phyloP scores from a whole-genome alignment of 805 yeast genomes.

The Candida lessepsii region DNA sequence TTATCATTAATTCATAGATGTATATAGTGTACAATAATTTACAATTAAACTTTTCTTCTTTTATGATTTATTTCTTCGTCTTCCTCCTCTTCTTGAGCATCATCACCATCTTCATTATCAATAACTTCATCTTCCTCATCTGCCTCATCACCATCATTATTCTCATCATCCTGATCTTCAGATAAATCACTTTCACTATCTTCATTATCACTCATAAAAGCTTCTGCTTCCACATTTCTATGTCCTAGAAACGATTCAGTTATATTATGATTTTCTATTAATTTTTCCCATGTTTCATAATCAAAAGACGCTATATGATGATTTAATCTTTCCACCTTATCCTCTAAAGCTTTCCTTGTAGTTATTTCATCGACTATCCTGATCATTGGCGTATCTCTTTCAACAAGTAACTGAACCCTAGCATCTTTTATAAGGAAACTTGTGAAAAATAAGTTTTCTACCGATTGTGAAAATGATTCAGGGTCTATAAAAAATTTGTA shows the following conservation, averaged over 20 bases:
- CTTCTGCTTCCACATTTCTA: slow-evolving; percentile 32
- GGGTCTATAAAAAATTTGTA: slow-evolving; percentile 75
- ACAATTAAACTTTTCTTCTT: slow-evolving; percentile 4
- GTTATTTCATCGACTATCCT: slow-evolving; percentile 23
- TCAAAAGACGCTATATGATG: slow-evolving; percentile 78
- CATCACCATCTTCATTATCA: slow-evolving; percentile 1
- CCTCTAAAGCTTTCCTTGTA: slow-evolving; percentile 12
- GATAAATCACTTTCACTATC: slow-evolving; percentile 2
- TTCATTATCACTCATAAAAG: slow-evolving; percentile 13
- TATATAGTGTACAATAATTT: slow-evolving; percentile 9
- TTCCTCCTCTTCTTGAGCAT: neutral
- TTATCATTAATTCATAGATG: neutral
- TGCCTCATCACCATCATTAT: neutral
- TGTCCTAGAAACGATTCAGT: slow-evolving; percentile 52
- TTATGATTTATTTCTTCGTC: slow-evolving; percentile 1
- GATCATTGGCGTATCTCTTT: slow-evolving; percentile 39
- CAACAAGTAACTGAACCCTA: slow-evolving; percentile 46
- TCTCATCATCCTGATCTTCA: slow-evolving; percentile 4
- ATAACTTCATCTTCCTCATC: slow-evolving; percentile 1
- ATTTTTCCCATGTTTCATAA: slow-evolving; percentile 58
- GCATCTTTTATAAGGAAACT: slow-evolving; percentile 81
- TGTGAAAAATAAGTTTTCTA: slow-evolving; percentile 80
- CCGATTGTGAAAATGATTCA: slow-evolving; percentile 67
- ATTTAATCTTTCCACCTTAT: slow-evolving; percentile 16
- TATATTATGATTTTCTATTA: slow-evolving; percentile 56